Conservation (phyloP, 768 basidiomycete genomes). For the Mycena crocata region DNA sequence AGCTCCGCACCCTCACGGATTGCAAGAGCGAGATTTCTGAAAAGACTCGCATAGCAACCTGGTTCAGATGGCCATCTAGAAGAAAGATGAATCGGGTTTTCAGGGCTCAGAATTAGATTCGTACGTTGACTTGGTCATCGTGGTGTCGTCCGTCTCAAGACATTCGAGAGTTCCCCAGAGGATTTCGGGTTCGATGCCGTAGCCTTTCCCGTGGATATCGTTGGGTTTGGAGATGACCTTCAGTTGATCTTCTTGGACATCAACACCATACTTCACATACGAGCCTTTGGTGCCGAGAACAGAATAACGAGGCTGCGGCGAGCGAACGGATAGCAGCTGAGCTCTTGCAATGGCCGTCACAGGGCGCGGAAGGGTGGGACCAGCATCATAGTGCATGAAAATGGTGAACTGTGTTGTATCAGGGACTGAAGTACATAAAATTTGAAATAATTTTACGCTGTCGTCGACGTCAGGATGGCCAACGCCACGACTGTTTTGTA, state of each 20-base stretch:
- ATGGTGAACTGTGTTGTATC: constrained; percentile 59
- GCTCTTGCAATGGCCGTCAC: constrained; percentile 77
- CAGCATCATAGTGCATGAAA: constrained; percentile 60
- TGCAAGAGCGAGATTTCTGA: constrained; percentile 72
- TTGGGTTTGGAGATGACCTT: constrained; percentile 62
- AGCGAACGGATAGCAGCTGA: constrained; percentile 74
- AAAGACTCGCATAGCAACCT: constrained; percentile 71
- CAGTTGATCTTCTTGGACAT: constrained; percentile 84
- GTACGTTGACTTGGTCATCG: constrained; percentile 51
- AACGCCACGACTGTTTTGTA: constrained; percentile 76
- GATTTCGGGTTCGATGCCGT: constrained; percentile 72
- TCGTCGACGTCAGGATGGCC: constrained; percentile 77
- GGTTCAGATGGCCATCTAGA: constrained; percentile 73
- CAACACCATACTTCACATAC: constrained; percentile 81
- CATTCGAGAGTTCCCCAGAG: constrained; percentile 74
- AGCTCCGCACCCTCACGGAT: constrained; percentile 66
- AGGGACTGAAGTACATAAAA: background rate
- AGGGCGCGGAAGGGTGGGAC: constrained; percentile 57
- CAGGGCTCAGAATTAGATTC: constrained; percentile 18
- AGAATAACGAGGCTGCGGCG: constrained; percentile 75
- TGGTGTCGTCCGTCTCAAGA: constrained; percentile 58
- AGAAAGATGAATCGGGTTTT: constrained; percentile 7
- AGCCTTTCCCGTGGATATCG: constrained; percentile 57
- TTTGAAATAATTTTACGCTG: constrained; percentile 55
- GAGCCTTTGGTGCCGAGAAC: constrained; percentile 80